Conservation (phyloP, 345 rosid genomes). For the Hibiscus trionum region DNA sequence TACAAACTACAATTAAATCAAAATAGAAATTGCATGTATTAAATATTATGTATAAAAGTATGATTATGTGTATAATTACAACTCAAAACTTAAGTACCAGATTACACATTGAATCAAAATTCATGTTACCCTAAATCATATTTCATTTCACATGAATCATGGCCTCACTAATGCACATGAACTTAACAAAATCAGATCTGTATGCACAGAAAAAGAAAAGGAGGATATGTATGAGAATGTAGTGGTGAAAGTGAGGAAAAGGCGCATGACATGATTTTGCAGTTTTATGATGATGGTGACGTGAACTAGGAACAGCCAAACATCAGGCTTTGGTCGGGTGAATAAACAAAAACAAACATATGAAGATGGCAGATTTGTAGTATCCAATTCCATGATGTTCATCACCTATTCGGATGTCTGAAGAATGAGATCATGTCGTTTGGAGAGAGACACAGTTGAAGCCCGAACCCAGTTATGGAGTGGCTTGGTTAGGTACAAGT, state of each 20-base stretch:
- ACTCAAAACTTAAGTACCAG: too few species aligned
- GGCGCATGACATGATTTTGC: background rate
- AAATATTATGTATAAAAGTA: too few species aligned
- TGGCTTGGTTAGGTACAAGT: too few species aligned
- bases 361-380: background rate
- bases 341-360: background rate
- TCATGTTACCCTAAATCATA: too few species aligned
- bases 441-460: background rate
- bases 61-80: too few species aligned
- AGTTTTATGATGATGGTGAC: background rate
- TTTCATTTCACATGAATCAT: constrained; percentile 2
- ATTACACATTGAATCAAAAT: too few species aligned
- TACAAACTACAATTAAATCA: too few species aligned
- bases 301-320: background rate
- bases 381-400: background rate
- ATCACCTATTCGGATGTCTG: background rate
- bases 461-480: background rate
- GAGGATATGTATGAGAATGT: constrained; percentile 10
- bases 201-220: background rate
- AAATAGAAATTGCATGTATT: too few species aligned
- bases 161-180: background rate
- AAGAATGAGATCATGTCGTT: background rate
- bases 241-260: constrained; percentile 4
- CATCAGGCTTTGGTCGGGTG: background rate
- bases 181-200: background rate